Percentiles rank a stretch among this genome's conserved stretches.
Evolutionary conservation across 148 eudicot genomes (phyloP).

Genomic region (Pharnaceum exiguum): DNA sequence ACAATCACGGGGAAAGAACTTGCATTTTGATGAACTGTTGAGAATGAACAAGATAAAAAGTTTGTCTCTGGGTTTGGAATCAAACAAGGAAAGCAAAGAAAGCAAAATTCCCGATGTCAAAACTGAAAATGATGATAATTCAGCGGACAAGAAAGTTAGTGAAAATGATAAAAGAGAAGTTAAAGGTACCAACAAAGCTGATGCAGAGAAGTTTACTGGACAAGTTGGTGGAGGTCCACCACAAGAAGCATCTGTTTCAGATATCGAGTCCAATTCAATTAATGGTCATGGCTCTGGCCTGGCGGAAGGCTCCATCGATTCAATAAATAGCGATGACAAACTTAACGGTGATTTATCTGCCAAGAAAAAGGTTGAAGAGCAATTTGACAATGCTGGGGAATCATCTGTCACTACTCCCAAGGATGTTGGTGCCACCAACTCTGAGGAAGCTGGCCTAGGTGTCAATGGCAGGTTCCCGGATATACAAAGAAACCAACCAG

Average conservation of each 20-base stretch:
- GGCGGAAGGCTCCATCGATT: conserved; percentile 18
- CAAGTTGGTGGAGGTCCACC: conserved; percentile 24
- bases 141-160: conserved; percentile 25
- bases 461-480: conserved; percentile 21
- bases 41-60: conserved; percentile 35
- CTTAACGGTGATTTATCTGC: conserved; percentile 25
- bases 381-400: conserved; percentile 27
- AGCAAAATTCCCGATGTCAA: conserved; percentile 18
- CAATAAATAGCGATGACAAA: conserved; percentile 13
- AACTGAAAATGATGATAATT: conserved; percentile 22
- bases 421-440: conserved; percentile 18
- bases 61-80: conserved; percentile 37
- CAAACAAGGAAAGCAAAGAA: conserved; percentile 36
- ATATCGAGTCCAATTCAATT: conserved; percentile 22
- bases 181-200: conserved; percentile 18
- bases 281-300: conserved; percentile 20
- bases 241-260: conserved; percentile 27
- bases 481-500: conserved; percentile 23
- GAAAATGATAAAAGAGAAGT: conserved; percentile 22
- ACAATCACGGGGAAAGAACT: conserved; percentile 42
- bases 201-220: conserved; percentile 17
- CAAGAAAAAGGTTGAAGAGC: conserved; percentile 25
- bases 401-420: conserved; percentile 23
- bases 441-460: conserved; percentile 20
- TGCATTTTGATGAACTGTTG: conserved; percentile 46